phyloP scores from a whole-genome alignment of 768 basidiomycete genomes.

The Hericium alpestre region DNA sequence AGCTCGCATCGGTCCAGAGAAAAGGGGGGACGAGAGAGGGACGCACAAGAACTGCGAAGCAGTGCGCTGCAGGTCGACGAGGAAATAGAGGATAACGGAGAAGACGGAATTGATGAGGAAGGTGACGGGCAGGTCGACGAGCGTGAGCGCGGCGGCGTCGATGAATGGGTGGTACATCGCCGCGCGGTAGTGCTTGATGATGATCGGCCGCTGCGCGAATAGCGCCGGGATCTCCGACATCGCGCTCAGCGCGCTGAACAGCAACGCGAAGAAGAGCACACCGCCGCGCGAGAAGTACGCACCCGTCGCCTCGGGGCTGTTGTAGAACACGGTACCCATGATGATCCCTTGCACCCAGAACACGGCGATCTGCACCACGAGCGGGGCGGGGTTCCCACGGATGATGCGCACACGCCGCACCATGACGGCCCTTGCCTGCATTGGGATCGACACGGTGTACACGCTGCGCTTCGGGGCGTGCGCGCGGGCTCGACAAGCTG shows the following conservation, averaged over 20 bases:
- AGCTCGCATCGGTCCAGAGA: slow-evolving; percentile 1
- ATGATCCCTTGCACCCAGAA: slow-evolving; percentile 44
- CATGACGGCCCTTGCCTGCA: slow-evolving; percentile 28
- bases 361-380: slow-evolving; percentile 29
- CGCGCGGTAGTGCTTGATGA: slow-evolving; percentile 44
- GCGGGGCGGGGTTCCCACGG: slow-evolving; percentile 18
- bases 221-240: slow-evolving; percentile 55
- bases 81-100: slow-evolving; percentile 46
- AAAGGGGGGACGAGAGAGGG: neutral
- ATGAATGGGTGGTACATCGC: slow-evolving; percentile 54
- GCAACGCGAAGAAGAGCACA: slow-evolving; percentile 60
- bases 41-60: slow-evolving; percentile 60
- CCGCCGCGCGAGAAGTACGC: slow-evolving; percentile 72
- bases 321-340: slow-evolving; percentile 58
- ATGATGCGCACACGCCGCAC: slow-evolving; percentile 26
- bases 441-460: slow-evolving; percentile 24
- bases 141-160: slow-evolving; percentile 44
- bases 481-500: slow-evolving; percentile 41
- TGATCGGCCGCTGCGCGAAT: slow-evolving; percentile 49
- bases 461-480: slow-evolving; percentile 29
- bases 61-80: slow-evolving; percentile 44
- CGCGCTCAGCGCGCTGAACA: slow-evolving; percentile 46
- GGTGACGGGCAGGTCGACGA: slow-evolving; percentile 54
- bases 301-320: slow-evolving; percentile 40
- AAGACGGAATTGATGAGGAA: slow-evolving; percentile 37